Conservation (phyloP, 768 basidiomycete genomes). For the Suillus bovinus region DNA sequence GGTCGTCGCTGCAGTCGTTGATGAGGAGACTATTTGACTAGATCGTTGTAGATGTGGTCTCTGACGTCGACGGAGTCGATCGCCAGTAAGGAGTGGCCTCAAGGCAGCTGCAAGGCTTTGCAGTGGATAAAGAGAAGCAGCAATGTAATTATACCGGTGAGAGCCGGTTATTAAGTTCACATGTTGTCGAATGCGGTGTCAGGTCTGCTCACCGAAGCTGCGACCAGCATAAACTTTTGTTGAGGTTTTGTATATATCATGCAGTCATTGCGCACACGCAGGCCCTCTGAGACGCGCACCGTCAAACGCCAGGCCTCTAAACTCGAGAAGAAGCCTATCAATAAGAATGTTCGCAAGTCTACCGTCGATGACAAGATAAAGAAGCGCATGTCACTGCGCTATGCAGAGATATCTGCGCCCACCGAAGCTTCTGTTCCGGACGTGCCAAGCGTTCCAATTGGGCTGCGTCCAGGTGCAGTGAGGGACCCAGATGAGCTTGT, state of each 20-base stretch:
- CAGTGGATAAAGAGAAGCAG: background rate
- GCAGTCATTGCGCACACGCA: slow-evolving; percentile 57
- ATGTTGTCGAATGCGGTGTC: background rate
- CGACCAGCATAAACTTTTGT: background rate
- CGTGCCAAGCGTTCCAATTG: slow-evolving; percentile 56
- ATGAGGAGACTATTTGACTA: background rate
- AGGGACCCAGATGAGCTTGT: slow-evolving; percentile 51
- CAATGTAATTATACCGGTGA: background rate
- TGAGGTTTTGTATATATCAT: slow-evolving; percentile 29
- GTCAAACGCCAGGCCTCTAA: slow-evolving; percentile 34
- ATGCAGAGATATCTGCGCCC: slow-evolving; percentile 81
- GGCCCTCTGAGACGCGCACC: slow-evolving; percentile 45
- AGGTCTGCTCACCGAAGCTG: background rate
- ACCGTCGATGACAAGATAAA: slow-evolving; percentile 87
- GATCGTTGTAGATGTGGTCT: background rate
- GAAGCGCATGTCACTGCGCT: slow-evolving; percentile 94
- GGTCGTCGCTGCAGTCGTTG: background rate
- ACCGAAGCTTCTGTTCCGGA: slow-evolving; percentile 56
- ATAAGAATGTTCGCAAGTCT: slow-evolving; percentile 48
- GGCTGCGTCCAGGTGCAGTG: slow-evolving; percentile 36
- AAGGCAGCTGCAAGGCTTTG: slow-evolving; percentile 2
- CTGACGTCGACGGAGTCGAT: slow-evolving; percentile 6
- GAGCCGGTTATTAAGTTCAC: slow-evolving; percentile 2
- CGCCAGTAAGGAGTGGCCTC: slow-evolving; percentile 3
- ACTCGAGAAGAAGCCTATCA: slow-evolving; percentile 26